Percentiles rank a stretch among this genome's conserved stretches.
Evolutionary conservation across 306 rosid genomes (phyloP).

Genomic region (Pterocarpus santalinus): DNA sequence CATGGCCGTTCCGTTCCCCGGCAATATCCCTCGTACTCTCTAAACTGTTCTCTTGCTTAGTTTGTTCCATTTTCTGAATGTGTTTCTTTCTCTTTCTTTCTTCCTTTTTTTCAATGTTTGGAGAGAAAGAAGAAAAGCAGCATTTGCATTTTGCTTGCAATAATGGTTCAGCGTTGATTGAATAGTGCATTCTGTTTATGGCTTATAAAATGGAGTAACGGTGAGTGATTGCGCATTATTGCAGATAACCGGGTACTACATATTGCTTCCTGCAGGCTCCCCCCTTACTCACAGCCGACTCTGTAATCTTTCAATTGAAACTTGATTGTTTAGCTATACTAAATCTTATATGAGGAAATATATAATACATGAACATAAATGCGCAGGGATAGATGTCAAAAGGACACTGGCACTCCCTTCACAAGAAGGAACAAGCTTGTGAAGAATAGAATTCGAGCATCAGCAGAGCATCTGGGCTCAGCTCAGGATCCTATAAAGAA

Average conservation of each 20-base stretch:
- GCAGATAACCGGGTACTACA: conserved; percentile 61
- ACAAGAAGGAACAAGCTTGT: conserved; percentile 57
- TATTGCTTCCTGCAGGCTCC: conserved; percentile 61
- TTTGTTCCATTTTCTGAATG: neutral
- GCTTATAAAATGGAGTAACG: neutral
- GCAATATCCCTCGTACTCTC: conserved; percentile 52
- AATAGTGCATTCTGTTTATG: too few relatives aligned
- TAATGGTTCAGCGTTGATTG: neutral
- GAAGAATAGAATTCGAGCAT: conserved; percentile 73
- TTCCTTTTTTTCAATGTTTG: neutral
- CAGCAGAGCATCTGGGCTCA: conserved; percentile 68
- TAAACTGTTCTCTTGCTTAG: conserved; percentile 16
- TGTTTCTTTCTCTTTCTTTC: neutral
- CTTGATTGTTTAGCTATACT: conserved; percentile 24
- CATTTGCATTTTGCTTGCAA: neutral
- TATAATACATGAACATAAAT: conserved; percentile 38
- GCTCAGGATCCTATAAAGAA: conserved; percentile 72
- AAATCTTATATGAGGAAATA: neutral
- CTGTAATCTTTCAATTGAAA: neutral
- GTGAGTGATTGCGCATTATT: neutral
- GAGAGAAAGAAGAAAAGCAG: neutral
- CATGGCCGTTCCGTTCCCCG: conserved; percentile 74
- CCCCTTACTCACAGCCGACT: conserved; percentile 47
- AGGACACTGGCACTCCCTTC: conserved; percentile 49
- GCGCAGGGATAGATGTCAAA: conserved; percentile 65